phyloP scores from a whole-genome alignment of 2,329 filamentous ascomycete genomes.

The Blastomyces gilchristii region DNA sequence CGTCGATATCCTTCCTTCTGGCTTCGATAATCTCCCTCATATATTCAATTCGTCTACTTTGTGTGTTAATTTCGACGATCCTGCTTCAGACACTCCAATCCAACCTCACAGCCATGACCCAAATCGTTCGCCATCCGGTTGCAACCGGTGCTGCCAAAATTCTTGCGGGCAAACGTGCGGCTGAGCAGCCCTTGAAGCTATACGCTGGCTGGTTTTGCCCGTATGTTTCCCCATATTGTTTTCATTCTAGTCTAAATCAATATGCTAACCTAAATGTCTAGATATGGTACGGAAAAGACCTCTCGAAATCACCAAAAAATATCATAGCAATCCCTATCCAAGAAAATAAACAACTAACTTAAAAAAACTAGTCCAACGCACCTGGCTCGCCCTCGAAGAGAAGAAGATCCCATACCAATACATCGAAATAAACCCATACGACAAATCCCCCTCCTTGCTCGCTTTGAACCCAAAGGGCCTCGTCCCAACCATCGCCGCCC shows the following conservation, averaged over 20 bases:
- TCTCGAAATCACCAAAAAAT: background rate
- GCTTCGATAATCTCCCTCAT: background rate
- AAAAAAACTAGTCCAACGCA: constrained; percentile 48
- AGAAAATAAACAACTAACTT: background rate
- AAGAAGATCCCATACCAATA: constrained; percentile 66
- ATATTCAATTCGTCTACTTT: background rate
- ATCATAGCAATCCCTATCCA: background rate
- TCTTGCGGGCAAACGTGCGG: constrained; percentile 25
- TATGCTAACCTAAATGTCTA: constrained; percentile 15
- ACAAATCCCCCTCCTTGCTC: constrained; percentile 58
- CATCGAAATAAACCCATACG: constrained; percentile 67
- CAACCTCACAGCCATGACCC: constrained; percentile 26
- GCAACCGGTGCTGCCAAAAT: constrained; percentile 37
- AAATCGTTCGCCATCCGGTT: constrained; percentile 28
- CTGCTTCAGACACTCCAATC: background rate
- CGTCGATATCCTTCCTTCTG: background rate
- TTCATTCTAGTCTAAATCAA: background rate
- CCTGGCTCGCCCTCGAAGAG: constrained; percentile 63
- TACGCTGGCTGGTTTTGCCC: constrained; percentile 68
- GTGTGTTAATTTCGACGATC: background rate
- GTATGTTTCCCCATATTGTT: constrained; percentile 18
- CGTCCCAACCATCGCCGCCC: constrained; percentile 54
- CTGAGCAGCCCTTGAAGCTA: constrained; percentile 43
- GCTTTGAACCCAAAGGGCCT: constrained; percentile 64
- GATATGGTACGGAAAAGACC: constrained; percentile 24